Evolutionary conservation across 371 early-diverging fungal species (phyloP).

Genomic region (Mucor mucedo): DNA sequence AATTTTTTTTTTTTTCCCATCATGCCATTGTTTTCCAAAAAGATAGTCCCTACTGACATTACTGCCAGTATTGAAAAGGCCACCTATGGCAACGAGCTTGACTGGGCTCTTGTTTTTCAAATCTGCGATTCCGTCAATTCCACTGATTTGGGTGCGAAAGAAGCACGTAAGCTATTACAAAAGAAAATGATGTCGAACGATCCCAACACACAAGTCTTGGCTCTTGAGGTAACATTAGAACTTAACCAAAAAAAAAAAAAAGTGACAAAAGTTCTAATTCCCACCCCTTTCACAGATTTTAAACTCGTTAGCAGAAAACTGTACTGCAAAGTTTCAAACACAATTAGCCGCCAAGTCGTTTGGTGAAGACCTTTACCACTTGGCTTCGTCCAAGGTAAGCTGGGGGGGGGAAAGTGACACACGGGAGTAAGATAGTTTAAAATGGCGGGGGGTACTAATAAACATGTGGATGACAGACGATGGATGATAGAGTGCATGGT

Average conservation of each 20-base stretch:
- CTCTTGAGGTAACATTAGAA: slow-evolving; percentile 37
- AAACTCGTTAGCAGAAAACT: slow-evolving; percentile 51
- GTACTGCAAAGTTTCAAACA: slow-evolving; percentile 34
- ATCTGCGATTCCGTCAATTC: slow-evolving; percentile 49
- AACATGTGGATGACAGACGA: slow-evolving; percentile 14
- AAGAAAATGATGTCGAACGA: slow-evolving; percentile 47
- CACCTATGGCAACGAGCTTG: slow-evolving; percentile 34
- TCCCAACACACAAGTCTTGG: slow-evolving; percentile 41
- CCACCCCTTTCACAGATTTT: slow-evolving; percentile 43
- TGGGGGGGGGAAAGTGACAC: background rate
- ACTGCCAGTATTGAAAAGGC: slow-evolving; percentile 41
- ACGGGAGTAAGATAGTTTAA: background rate
- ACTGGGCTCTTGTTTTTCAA: slow-evolving; percentile 51
- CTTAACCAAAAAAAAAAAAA: background rate
- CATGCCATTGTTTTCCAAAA: slow-evolving; percentile 50
- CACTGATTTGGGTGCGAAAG: slow-evolving; percentile 52
- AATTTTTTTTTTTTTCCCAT: slow-evolving; percentile 8
- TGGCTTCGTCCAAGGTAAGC: slow-evolving; percentile 40
- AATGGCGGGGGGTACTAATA: background rate
- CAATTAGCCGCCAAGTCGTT: slow-evolving; percentile 51
- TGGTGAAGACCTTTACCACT: slow-evolving; percentile 41
- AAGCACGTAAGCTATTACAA: slow-evolving; percentile 55
- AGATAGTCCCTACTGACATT: slow-evolving; percentile 47
- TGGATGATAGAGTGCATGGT: slow-evolving; percentile 44
- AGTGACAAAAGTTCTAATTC: background rate